These are phyloP conservation scores for Cylindrotheca fusiformis DNA, from an alignment of 108 stramenopile genomes.

Conservation along the genomic window DNA sequence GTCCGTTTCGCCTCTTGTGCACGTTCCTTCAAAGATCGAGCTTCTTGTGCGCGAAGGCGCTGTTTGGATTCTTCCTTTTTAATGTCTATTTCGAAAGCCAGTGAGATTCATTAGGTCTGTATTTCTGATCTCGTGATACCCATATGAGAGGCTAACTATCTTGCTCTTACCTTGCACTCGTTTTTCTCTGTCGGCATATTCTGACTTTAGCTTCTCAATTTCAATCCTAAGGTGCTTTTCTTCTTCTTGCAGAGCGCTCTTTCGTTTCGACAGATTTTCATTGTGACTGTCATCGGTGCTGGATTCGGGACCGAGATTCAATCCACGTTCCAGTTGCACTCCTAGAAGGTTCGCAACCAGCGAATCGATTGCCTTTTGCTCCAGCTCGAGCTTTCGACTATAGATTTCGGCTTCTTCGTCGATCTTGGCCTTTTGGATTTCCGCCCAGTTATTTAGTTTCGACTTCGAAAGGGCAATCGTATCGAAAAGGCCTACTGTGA, in stretches of 20 bases:
- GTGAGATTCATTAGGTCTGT: neutral
- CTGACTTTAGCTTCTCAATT: conserved; percentile 19
- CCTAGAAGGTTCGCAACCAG: conserved; percentile 16
- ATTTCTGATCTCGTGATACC: neutral
- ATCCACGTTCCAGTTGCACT: conserved; percentile 33
- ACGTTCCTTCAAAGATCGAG: conserved; percentile 22
- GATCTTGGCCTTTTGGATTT: conserved; percentile 34
- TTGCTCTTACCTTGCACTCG: conserved; percentile 23
- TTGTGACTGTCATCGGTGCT: conserved; percentile 10
- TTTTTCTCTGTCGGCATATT: conserved; percentile 21
- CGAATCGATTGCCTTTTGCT: conserved; percentile 30
- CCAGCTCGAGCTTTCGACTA: conserved; percentile 19
- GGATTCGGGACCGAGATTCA: conserved; percentile 2
- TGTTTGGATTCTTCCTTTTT: conserved; percentile 7
- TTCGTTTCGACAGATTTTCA: conserved; percentile 15
- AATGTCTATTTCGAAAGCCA: neutral
- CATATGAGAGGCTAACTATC: neutral
- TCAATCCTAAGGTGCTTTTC: conserved; percentile 3
- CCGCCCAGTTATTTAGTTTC: conserved; percentile 31
- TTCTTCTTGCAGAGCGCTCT: conserved; percentile 19
- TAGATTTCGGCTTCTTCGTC: conserved; percentile 40
- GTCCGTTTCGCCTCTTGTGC: conserved; percentile 41
- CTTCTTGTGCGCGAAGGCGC: conserved; percentile 23
- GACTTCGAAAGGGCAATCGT: conserved; percentile 14
- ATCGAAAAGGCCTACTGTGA: conserved; percentile 21